phyloP scores from a whole-genome alignment of 2,329 filamentous ascomycete species.

The Penicillium sp. region DNA sequence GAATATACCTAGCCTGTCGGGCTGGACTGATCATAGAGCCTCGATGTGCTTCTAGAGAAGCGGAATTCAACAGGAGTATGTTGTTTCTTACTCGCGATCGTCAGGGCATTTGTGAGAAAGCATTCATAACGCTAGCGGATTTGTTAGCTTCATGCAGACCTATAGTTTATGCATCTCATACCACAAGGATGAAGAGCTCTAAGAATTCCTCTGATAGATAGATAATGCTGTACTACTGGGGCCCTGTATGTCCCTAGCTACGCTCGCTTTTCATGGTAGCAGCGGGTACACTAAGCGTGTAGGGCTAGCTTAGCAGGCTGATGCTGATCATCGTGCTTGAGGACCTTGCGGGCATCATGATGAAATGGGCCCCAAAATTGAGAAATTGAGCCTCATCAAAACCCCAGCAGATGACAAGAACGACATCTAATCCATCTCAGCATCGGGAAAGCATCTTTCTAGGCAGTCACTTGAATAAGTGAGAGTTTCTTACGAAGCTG shows the following conservation, averaged over 20 bases:
- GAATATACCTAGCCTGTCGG: no score
- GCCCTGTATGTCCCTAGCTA: no score
- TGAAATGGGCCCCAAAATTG: neutral
- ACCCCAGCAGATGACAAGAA: no score
- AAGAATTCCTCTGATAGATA: no score
- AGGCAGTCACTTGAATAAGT: neutral
- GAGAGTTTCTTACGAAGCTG: neutral
- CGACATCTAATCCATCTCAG: no score
- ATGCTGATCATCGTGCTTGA: neutral
- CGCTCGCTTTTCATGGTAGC: neutral
- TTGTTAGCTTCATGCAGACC: constrained; percentile 4
- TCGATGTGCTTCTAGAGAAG: neutral
- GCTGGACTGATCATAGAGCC: neutral
- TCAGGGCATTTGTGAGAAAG: neutral
- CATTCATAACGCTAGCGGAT: neutral
- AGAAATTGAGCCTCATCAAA: neutral
- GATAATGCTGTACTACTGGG: no score
- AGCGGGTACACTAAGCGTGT: constrained; percentile 5
- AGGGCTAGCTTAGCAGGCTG: constrained; percentile 2
- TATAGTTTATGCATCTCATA: neutral
- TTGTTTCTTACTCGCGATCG: neutral
- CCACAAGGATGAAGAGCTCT: neutral
- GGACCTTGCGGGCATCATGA: constrained; percentile 7
- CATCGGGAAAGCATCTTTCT: neutral
- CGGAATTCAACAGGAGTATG: neutral